Evolutionary conservation across 1,284 basidiomycete genomes (phyloP).

Genomic region (Macrocystidia cucumis): DNA sequence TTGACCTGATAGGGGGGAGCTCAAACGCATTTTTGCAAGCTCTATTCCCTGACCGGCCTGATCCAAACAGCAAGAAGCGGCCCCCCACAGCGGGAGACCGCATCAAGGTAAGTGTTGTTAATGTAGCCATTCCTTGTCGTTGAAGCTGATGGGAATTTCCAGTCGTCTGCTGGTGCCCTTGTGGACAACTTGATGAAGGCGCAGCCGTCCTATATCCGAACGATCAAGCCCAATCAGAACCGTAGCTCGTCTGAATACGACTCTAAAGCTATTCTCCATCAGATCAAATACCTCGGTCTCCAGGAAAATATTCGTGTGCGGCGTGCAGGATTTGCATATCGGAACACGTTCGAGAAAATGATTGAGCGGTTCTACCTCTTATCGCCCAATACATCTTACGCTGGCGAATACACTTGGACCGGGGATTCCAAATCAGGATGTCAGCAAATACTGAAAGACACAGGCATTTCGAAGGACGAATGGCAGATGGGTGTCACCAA

Average conservation of each 20-base stretch:
- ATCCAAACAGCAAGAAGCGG: constrained; percentile 96
- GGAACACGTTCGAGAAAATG: constrained; percentile 98
- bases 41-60: constrained; percentile 92
- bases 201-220: constrained; percentile 97
- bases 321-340: constrained; percentile 95
- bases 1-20: constrained; percentile 82
- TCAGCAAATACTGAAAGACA: constrained; percentile 89
- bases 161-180: constrained; percentile 87
- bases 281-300: constrained; percentile 98
- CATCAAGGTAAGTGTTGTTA: constrained; percentile 66
- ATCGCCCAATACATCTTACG: constrained; percentile 93
- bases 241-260: constrained; percentile 92
- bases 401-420: constrained; percentile 97
- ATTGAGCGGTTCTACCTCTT: constrained; percentile 96
- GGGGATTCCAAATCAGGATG: constrained; percentile 91
- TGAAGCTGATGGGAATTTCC: constrained; percentile 1
- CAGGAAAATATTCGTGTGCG: constrained; percentile 99
- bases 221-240: constrained; percentile 99
- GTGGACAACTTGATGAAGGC: constrained; percentile 96
- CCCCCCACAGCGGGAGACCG: constrained; percentile 98
- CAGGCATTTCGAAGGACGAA: constrained; percentile 92
- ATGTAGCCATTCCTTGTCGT: neutral
- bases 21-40: constrained; percentile 81
- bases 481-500: constrained; percentile 99
- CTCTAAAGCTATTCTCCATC: constrained; percentile 90